Conservation (phyloP, 2,329 filamentous ascomycete genomes). For the Septoria linicola region DNA sequence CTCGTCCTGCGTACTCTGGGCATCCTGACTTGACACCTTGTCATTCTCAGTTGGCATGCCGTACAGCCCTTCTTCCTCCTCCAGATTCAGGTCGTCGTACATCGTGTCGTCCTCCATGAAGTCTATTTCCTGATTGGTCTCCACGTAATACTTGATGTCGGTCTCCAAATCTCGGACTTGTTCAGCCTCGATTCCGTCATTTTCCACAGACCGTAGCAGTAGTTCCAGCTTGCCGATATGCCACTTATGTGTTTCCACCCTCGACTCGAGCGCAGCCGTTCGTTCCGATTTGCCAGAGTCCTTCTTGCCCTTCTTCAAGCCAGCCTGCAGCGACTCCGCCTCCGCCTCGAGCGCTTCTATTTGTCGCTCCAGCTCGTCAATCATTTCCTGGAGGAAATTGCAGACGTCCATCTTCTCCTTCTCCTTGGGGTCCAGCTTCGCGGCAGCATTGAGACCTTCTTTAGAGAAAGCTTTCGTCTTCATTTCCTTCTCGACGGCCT, state of each 20-base stretch:
- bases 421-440: slow-evolving; percentile 95
- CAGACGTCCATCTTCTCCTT: slow-evolving; percentile 86
- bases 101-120: slow-evolving; percentile 92
- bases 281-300: slow-evolving; percentile 85
- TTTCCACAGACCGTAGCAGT: slow-evolving; percentile 84
- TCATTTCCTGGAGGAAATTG: slow-evolving; percentile 81
- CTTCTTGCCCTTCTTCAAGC: slow-evolving; percentile 93
- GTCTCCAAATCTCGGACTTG: slow-evolving; percentile 88
- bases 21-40: slow-evolving; percentile 89
- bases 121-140: slow-evolving; percentile 82
- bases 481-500: slow-evolving; percentile 99
- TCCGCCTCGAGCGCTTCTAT: slow-evolving; percentile 93
- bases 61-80: slow-evolving; percentile 86
- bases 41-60: slow-evolving; percentile 78
- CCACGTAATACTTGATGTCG: slow-evolving; percentile 90
- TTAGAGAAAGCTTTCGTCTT: slow-evolving; percentile 99
- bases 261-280: slow-evolving; percentile 77
- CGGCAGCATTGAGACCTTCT: slow-evolving; percentile 86
- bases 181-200: slow-evolving; percentile 83
- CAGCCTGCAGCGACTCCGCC: slow-evolving; percentile 78
- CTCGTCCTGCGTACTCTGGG: slow-evolving; percentile 88
- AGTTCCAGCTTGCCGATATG: slow-evolving; percentile 91
- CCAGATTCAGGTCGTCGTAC: slow-evolving; percentile 90
- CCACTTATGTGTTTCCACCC: slow-evolving; percentile 93
- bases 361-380: slow-evolving; percentile 90